These are phyloP conservation scores for Anthracocystis panici-leucophaei DNA, from an alignment of 1,284 basidiomycete genomes.

Conservation along the genomic window DNA sequence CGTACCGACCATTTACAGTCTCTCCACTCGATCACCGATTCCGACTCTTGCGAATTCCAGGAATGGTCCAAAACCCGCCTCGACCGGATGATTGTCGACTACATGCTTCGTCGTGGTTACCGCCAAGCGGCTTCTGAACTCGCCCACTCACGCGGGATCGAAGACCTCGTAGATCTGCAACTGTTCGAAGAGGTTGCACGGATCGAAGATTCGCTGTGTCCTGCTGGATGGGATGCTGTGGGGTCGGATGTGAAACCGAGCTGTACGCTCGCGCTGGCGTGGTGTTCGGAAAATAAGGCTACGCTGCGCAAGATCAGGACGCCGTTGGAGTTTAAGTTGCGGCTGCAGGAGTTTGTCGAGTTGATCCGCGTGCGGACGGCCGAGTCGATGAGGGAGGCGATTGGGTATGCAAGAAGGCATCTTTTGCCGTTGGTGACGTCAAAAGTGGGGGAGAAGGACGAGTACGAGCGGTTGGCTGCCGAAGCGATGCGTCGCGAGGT, in stretches of 20 bases:
- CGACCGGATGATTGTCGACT: slow-evolving; percentile 92
- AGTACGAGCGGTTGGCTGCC: slow-evolving; percentile 34
- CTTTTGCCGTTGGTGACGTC: slow-evolving; percentile 76
- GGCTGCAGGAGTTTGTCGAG: slow-evolving; percentile 96
- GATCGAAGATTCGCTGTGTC: slow-evolving; percentile 82
- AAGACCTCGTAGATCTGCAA: slow-evolving; percentile 74
- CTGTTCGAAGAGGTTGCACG: slow-evolving; percentile 87
- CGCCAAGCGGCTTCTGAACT: slow-evolving; percentile 44
- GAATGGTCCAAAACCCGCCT: slow-evolving; percentile 82
- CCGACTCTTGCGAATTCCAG: slow-evolving; percentile 34
- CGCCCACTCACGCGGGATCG: slow-evolving; percentile 30
- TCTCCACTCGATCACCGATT: slow-evolving; percentile 39
- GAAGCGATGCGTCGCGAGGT: slow-evolving; percentile 34
- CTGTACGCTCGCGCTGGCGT: slow-evolving; percentile 87
- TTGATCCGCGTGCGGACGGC: slow-evolving; percentile 71
- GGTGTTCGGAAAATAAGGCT: slow-evolving; percentile 96
- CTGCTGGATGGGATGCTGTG: background rate
- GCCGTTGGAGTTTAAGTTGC: slow-evolving; percentile 90
- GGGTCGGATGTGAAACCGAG: slow-evolving; percentile 73
- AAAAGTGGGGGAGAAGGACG: slow-evolving; percentile 20
- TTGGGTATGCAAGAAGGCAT: slow-evolving; percentile 85
- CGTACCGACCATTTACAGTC: slow-evolving; percentile 49
- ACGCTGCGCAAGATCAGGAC: slow-evolving; percentile 87
- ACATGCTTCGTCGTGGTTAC: slow-evolving; percentile 80
- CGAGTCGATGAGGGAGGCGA: slow-evolving; percentile 77